phyloP scores from a whole-genome alignment of 2,329 filamentous ascomycete genomes.

The Diaporthe capsici region DNA sequence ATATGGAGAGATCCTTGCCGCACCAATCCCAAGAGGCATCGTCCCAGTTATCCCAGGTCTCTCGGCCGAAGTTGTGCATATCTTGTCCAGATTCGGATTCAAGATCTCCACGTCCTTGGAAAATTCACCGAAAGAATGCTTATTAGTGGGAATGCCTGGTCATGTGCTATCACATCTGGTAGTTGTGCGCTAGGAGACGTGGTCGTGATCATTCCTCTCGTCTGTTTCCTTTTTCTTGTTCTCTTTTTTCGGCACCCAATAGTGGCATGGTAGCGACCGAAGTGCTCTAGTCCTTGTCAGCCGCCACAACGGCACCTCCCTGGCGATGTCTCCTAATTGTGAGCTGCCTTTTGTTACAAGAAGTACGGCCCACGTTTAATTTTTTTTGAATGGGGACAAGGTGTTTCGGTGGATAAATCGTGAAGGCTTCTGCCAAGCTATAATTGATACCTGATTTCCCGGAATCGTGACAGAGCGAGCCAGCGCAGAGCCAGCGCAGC shows the following conservation, averaged over 20 bases:
- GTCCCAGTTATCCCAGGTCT: not conserved
- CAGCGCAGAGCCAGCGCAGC: not conserved
- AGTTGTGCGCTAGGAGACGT: not conserved
- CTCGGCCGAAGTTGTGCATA: conserved; percentile 9
- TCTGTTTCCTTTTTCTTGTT: not conserved
- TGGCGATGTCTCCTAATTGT: not conserved
- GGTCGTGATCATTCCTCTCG: not conserved
- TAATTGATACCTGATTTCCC: not conserved
- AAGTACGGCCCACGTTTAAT: not conserved
- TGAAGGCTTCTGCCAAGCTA: not conserved
- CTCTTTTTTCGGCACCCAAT: not conserved
- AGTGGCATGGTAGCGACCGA: not conserved
- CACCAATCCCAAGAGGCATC: conserved; percentile 3
- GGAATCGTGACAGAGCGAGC: not conserved
- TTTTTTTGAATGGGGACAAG: not conserved
- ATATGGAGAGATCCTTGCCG: not conserved
- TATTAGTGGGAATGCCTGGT: not conserved
- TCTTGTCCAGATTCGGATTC: not conserved
- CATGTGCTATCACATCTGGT: not conserved
- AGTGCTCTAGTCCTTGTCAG: not conserved
- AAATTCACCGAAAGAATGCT: not conserved
- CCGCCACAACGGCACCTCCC: not conserved
- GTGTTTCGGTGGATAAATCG: not conserved
- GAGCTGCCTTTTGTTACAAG: not conserved
- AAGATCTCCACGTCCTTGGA: not conserved